Evolutionary conservation across 352 stramenopile species (phyloP).

Genomic region (Pythium guiyangense): DNA sequence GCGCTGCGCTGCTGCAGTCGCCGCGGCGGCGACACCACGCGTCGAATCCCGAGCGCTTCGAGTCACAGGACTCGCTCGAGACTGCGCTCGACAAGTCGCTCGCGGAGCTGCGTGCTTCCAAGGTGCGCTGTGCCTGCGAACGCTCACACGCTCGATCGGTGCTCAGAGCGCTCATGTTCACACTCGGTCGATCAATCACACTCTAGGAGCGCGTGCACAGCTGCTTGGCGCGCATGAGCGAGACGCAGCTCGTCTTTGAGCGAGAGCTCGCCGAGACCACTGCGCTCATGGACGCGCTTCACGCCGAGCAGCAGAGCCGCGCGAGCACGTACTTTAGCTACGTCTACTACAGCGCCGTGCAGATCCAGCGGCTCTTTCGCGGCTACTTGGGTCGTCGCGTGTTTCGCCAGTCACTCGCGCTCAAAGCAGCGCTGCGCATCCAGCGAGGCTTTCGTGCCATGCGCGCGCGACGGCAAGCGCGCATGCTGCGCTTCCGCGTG

Average conservation of each 20-base stretch:
- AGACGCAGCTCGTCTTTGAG: constrained; percentile 28
- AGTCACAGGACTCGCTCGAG: constrained; percentile 21
- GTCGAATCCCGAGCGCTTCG: constrained; percentile 11
- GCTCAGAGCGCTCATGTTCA: constrained; percentile 1
- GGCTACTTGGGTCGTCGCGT: constrained; percentile 66
- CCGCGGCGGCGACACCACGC: constrained; percentile 9
- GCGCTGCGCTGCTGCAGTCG: constrained; percentile 4
- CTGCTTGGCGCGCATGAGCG: constrained; percentile 27
- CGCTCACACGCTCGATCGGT: not conserved
- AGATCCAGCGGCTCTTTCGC: constrained; percentile 88
- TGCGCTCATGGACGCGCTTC: constrained; percentile 17
- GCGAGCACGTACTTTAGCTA: constrained; percentile 18
- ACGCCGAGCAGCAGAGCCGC: constrained; percentile 23
- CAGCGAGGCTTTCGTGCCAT: constrained; percentile 41
- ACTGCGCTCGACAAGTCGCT: constrained; percentile 24
- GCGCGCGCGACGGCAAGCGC: constrained; percentile 21
- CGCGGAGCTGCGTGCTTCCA: constrained; percentile 15
- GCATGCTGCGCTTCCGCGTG: constrained; percentile 26
- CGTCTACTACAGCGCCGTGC: constrained; percentile 29
- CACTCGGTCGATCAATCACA: not conserved
- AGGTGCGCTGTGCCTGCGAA: constrained; percentile 3
- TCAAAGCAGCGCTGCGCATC: constrained; percentile 40
- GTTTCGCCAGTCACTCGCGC: constrained; percentile 27
- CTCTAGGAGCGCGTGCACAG: constrained; percentile 6
- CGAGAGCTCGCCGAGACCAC: constrained; percentile 22